Evolutionary conservation across 352 stramenopile genomes (phyloP), one percentile per base, ranked within the genome.

Genomic region (Phytopythium boreale): DNA sequence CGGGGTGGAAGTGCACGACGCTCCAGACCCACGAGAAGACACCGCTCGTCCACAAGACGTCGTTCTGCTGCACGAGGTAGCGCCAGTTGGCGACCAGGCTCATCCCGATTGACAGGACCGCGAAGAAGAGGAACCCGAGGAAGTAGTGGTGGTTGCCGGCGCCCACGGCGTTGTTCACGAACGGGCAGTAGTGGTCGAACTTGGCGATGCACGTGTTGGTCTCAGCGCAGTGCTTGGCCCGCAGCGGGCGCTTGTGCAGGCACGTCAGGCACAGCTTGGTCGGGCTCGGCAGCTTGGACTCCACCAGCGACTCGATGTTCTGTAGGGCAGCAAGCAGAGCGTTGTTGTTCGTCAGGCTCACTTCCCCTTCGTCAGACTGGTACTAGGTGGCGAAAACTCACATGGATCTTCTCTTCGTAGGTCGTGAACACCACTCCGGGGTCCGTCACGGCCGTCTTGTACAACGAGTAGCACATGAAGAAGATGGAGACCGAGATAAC

Each of bases 121-220:
- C 76, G 27, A 75, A 90, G 52, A 90, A 68, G 36, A 98, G 74
- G 75, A 99, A 99, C 5, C 82, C 68, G 41, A 98, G 75, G 70
- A 99, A 99, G 52, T 79, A 92, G 47, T 80, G 68, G 78, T 99
- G 94, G 81, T 99, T 99, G 36, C 89, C 77, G 41, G 90, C 81
- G 14, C 96, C 97, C 55, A 99, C 91, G 62, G 94, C 98, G 79
- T 96, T 98, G 49, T 91, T 87, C 39, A 91, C 85, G 61, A 92
- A 95, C 14, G 87, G 87, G 26, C 87, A 95, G 61, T 93, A 93
- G 66, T 95, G 87, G 62, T 95, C 87, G 57, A 93, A 95, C 65
- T 79, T 85, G 37, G 86, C 81, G 59, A 95, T 87, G 70, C 87
- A 95, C 24, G 74, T 76, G 62, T 90, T 88, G 44, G 88, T 67